Base-by-base conservation (phyloP, 345 rosid genomes). In the Rhodamnia argentea region DNA sequence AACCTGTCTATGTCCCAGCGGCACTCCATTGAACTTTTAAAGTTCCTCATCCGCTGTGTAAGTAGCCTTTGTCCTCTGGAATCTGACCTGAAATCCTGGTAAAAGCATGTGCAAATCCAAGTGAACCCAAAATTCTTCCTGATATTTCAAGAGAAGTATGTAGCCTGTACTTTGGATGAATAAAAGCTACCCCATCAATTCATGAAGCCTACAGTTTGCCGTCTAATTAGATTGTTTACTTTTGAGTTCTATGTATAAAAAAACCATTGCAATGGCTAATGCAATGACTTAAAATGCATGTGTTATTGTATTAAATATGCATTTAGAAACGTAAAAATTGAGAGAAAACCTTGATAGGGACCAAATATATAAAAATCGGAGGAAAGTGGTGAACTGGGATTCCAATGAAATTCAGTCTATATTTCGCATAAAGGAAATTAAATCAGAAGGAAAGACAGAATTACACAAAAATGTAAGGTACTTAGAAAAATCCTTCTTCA, bases 11-110 rank as follows among this genome's bases (percentile, higher is more conserved):
- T 95, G 91, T 96, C 99, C 87, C 89, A 83, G 56, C 94, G 94
- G 89, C 96, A 95, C 85, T 62, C 86, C 89, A 89, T 88, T 85
- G 78, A 85, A 87, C 93, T 86, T 91, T 92, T 94, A 15, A 84
- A 86, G 88, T 85, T 91, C 90, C 99, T 94, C 92, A 90, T 87
- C 88, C 96, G 92, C 87, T 95, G 99, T 91, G 90, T 88, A 78
- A 97, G 95, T 53, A 92, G 87, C 44, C 83, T 75, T 74, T 91
- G 92, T 70, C 99, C 99, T 87, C 99, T 92, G 86, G 85, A 87
- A 90, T 96, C 99, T 86, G 91, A 91, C 91, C 99, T 92, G 86
- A 87, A 89, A 83, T 95, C 99, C 99, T 97, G 96, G 85, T 82
- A 87, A 91, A 53, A 76, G 86, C 87, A 90, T 9, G 10, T 52